These are phyloP conservation scores for Serendipita vermifera DNA, from an alignment of 768 basidiomycete genomes.

Conservation along the genomic window DNA sequence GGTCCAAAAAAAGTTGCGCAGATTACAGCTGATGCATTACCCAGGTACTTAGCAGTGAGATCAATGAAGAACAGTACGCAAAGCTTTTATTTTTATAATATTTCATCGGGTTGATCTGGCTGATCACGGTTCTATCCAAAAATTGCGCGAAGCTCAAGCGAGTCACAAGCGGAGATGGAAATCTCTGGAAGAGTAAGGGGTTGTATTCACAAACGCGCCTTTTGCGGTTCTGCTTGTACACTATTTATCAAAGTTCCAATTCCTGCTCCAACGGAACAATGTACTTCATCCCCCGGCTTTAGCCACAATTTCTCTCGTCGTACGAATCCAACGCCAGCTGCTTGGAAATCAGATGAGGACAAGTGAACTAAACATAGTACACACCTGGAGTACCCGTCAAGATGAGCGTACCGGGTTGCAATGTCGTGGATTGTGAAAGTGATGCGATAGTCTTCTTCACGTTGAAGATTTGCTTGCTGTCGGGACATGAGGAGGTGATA, in stretches of 20 bases:
- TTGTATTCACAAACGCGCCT: neutral
- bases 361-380: neutral
- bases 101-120: too few relatives aligned
- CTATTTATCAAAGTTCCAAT: constrained; percentile 71
- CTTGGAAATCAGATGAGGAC: constrained; percentile 32
- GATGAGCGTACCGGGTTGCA: constrained; percentile 69
- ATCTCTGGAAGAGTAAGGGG: neutral
- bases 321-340: constrained; percentile 70
- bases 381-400: constrained; percentile 37
- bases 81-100: too few relatives aligned
- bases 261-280: constrained; percentile 53
- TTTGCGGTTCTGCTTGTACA: constrained; percentile 48
- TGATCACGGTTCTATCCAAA: neutral
- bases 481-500: neutral
- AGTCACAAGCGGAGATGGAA: neutral
- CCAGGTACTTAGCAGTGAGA: too few relatives aligned
- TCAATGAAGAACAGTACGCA: too few relatives aligned
- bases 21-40: too few relatives aligned
- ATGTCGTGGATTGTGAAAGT: constrained; percentile 74
- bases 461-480: constrained; percentile 69
- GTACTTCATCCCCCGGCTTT: constrained; percentile 60
- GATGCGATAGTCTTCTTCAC: constrained; percentile 65
- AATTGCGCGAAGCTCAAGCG: neutral
- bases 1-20: too few relatives aligned
- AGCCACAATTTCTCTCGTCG: constrained; percentile 57